phyloP scores from a whole-genome alignment of 163 green algal genomes.

The Volvox carteri region DNA sequence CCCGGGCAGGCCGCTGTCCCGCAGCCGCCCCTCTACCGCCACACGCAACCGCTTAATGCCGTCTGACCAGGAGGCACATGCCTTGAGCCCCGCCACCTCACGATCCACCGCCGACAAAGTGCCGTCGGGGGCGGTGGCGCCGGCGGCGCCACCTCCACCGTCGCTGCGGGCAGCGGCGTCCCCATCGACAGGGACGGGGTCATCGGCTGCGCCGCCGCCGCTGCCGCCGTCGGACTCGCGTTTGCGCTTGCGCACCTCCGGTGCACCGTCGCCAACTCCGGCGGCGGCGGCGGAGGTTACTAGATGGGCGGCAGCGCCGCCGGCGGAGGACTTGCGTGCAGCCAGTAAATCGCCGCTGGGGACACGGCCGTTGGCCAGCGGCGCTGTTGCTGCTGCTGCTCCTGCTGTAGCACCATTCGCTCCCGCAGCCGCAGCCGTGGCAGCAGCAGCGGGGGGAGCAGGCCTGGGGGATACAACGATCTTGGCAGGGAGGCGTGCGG shows the following conservation, averaged over 20 bases:
- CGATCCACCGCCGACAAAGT: not conserved
- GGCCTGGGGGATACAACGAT: not conserved
- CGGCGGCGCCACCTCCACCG: not conserved
- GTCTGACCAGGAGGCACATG: not conserved
- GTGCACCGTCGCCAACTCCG: not conserved
- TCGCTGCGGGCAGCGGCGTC: not conserved
- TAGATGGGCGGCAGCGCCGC: not conserved
- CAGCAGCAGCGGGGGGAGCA: too few species aligned
- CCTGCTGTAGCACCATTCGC: not conserved
- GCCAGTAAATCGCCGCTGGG: not conserved
- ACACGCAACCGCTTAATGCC: conserved; percentile 27
- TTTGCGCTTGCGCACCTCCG: conserved; percentile 17
- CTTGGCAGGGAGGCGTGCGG: conserved; percentile 14
- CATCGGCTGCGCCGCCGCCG: too few species aligned
- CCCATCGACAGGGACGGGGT: too few species aligned
- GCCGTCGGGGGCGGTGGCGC: too few species aligned
- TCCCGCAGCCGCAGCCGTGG: not conserved
- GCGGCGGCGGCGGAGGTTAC: not conserved
- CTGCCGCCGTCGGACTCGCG: not conserved
- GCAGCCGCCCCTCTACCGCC: not conserved
- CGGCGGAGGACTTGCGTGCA: too few species aligned
- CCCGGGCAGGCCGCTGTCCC: not conserved
- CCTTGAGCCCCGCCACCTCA: conserved; percentile 22
- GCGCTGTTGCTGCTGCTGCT: not conserved
- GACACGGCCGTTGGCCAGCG: not conserved